Evolutionary conservation across 176 grass and related monocot species (phyloP), one percentile per base, ranked within the genome.

Genomic region (Eleusine indica): DNA sequence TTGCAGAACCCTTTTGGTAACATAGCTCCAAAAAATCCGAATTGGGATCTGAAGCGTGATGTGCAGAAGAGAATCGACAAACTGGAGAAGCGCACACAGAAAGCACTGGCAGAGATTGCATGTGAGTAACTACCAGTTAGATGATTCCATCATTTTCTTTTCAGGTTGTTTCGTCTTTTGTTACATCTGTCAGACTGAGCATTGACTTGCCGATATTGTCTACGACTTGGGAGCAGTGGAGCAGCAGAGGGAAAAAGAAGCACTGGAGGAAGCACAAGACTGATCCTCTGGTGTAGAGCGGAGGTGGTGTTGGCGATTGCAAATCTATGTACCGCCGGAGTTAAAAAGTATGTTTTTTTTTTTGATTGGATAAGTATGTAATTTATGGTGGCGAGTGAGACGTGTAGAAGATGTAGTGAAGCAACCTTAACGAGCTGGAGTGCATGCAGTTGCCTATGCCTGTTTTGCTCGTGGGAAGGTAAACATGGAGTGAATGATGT

Each of bases 1-100:
- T 38, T 76, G 39, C 88, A 98, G 92, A 88, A 98, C 47, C 92
- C 91, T 16, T 98, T 98, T 48, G 77, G 91, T 51, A 97, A 94
- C 80, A 97, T 97, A 61, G 95, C 95, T 21, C 95, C 95, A 86
- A 98, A 98, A 88, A 98, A 98, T 84, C 95, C 95, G 17, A 98
- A 98, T 68, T 98, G 92, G 92, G 95, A 98, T 74, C 85, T 98
- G 69, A 88, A 94, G 65, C 85, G 95, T 51, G 90, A 94, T 39
- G 92, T 98, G 48, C 95, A 95, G 77, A 95, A 98, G 89, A 94
- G 83, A 78, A 88, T 88, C 8, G 95, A 98, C 71, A 98, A 98
- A 77, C 85, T 98, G 21, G 95, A 95, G 80, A 98, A 82, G 82
- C 92, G 95, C 68, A 98, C 95, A 4, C 95, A 98, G 75, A 98